phyloP scores from a whole-genome alignment of 768 basidiomycete genomes.

The Suillus spraguei region DNA sequence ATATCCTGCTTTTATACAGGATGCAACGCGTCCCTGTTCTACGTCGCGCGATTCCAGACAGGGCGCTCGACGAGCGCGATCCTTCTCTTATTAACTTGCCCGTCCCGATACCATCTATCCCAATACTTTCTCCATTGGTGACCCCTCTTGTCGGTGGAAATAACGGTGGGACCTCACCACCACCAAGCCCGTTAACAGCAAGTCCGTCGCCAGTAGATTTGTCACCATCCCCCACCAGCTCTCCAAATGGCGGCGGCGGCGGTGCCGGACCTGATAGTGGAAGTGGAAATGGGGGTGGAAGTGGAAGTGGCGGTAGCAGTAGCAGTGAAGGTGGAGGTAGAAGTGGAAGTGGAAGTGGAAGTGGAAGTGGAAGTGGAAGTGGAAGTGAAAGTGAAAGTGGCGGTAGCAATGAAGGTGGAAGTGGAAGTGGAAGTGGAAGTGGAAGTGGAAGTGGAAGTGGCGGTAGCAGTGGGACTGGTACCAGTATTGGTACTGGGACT shows the following conservation, averaged over 20 bases:
- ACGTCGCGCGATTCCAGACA: constrained; percentile 18
- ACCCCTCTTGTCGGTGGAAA: constrained; percentile 35
- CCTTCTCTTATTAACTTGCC: constrained; percentile 42
- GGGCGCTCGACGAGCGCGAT: constrained; percentile 36
- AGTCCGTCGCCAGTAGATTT: constrained; percentile 1
- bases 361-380: background rate
- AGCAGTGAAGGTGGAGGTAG: background rate
- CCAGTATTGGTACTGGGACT: background rate
- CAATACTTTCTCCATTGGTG: constrained; percentile 41
- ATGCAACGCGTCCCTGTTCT: constrained; percentile 20
- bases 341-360: background rate
- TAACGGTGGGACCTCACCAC: constrained; percentile 1
- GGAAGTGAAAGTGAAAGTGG: background rate
- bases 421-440: background rate
- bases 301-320: background rate
- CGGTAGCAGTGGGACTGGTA: background rate
- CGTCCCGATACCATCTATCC: constrained; percentile 42
- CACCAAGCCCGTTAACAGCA: constrained; percentile 3
- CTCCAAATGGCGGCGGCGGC: constrained; percentile 12
- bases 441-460: background rate
- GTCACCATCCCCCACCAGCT: constrained; percentile 10
- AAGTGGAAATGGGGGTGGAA: background rate
- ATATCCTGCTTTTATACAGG: constrained; percentile 11
- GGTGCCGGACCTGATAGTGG: constrained; percentile 2
- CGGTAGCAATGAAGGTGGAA: background rate